phyloP scores from a whole-genome alignment of 208 protist genomes.

The Naegleria lovaniensis region DNA sequence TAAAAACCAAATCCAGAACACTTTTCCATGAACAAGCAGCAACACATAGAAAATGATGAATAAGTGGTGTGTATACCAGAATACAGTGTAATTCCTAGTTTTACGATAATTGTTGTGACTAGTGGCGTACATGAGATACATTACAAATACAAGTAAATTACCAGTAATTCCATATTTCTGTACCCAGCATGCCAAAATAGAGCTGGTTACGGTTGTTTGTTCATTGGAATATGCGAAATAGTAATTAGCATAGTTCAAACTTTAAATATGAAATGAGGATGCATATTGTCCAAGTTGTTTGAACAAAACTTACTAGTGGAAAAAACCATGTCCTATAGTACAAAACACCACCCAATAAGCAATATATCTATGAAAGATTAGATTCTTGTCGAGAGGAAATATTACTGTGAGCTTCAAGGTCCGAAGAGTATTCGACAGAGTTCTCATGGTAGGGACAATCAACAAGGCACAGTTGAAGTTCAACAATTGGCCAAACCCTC shows the following conservation, averaged over 20 bases:
- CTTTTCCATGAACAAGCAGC: constrained; percentile 51
- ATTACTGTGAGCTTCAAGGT: neutral
- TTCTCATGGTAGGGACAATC: constrained; percentile 4
- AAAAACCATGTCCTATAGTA: constrained; percentile 24
- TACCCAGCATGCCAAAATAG: neutral
- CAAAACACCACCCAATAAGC: constrained; percentile 37
- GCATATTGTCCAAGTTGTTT: neutral
- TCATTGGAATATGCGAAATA: no score
- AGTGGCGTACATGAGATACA: constrained; percentile 58
- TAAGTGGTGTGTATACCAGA: constrained; percentile 71
- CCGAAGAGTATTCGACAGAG: neutral
- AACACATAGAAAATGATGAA: constrained; percentile 60
- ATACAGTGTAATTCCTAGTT: constrained; percentile 56
- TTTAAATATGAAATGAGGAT: no score
- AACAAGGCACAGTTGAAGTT: constrained; percentile 12
- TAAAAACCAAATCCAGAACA: constrained; percentile 40
- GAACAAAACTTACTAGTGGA: constrained; percentile 37
- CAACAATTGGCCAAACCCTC: constrained; percentile 24
- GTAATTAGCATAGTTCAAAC: neutral
- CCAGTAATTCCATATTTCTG: constrained; percentile 45
- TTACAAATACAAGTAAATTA: constrained; percentile 43
- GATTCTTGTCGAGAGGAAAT: constrained; percentile 56
- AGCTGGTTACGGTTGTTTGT: neutral
- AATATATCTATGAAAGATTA: constrained; percentile 51
- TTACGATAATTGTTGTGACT: constrained; percentile 43